Base-by-base conservation (phyloP, 345 rosid genomes). In the Camelina laxa region DNA sequence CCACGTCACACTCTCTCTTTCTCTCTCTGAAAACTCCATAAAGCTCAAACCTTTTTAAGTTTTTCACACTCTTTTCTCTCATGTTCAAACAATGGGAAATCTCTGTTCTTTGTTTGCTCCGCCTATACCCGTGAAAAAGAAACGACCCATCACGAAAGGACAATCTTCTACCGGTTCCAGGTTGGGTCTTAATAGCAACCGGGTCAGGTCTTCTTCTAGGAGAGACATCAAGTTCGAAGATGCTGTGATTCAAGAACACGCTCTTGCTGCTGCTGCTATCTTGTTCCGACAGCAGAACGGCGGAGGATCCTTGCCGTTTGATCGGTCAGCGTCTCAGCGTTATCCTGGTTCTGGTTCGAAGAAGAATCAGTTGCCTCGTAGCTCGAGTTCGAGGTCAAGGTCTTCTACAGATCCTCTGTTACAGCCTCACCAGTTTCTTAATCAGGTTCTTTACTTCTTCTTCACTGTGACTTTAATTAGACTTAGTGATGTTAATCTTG, bases 351-450 rank as follows among this genome's bases (percentile, higher is more conserved):
- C 80, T 31, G 75, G 85, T 67, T 75, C 97, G 16, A 90, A 86
- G 84, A 89, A 85, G 82, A 79, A 70, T 62, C 91, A 83, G 74
- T 80, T 95, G 79, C 92, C 98, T 49, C 84, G 96, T 65, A 95
- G 96, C 82, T 90, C 99, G 16, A 95, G 97, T 73, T 75, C 97
- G 9, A 81, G 98, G 73, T 85, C 98, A 39, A 82, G 97, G 54
- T 89, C 97, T 21, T 92, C 92, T 30, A 85, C 94, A 9, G 97
- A 90, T 84, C 98, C 96, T 69, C 83, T 92, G 76, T 76, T 92
- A 69, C 90, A 87, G 74, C 99, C 97, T 77, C 92, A 89, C 53
- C 97, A 95, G 87, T 86, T 95, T 61, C 87, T 87, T 82, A 90
- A 84, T 70, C 88, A 85, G 99, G 99, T 94, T 78, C 35, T 8